Conservation (phyloP, 495 filamentous ascomycete genomes). For the Lepraria neglecta region DNA sequence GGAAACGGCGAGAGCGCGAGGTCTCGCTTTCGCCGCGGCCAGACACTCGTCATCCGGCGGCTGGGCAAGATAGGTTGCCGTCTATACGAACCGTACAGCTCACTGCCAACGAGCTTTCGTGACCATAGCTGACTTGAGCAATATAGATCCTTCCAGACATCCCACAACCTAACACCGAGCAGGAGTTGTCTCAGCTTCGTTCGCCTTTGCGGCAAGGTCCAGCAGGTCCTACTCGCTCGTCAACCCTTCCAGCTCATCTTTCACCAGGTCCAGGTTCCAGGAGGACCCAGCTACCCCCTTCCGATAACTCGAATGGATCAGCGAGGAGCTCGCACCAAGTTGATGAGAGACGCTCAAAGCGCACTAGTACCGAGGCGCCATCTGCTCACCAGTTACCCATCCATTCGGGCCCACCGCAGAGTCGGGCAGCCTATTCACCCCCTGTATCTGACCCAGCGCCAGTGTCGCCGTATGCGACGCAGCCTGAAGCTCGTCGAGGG, state of each 20-base stretch:
- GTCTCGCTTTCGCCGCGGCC: conserved; percentile 16
- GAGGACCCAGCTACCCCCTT: background rate
- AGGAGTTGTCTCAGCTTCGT: conserved; percentile 15
- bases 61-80: conserved; percentile 16
- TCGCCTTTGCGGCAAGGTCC: conserved; percentile 10
- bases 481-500: conserved; percentile 10
- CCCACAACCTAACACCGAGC: conserved; percentile 11
- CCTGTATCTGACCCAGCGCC: conserved; percentile 7
- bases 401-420: conserved; percentile 14
- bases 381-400: conserved; percentile 7
- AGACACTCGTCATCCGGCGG: background rate
- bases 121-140: background rate
- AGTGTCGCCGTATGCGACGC: conserved; percentile 11
- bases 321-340: background rate
- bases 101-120: background rate
- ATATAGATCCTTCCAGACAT: conserved; percentile 15
- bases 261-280: conserved; percentile 14
- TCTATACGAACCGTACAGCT: conserved; percentile 9
- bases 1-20: conserved; percentile 9
- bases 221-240: conserved; percentile 13
- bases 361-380: background rate
- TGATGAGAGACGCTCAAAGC: conserved; percentile 8
- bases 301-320: background rate
- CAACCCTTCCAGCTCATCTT: conserved; percentile 16
- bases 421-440: conserved; percentile 4